Percentiles rank a stretch among this genome's conserved stretches.
Conservation (phyloP, 2,329 filamentous ascomycete genomes). For the Helminthosporium solani region DNA sequence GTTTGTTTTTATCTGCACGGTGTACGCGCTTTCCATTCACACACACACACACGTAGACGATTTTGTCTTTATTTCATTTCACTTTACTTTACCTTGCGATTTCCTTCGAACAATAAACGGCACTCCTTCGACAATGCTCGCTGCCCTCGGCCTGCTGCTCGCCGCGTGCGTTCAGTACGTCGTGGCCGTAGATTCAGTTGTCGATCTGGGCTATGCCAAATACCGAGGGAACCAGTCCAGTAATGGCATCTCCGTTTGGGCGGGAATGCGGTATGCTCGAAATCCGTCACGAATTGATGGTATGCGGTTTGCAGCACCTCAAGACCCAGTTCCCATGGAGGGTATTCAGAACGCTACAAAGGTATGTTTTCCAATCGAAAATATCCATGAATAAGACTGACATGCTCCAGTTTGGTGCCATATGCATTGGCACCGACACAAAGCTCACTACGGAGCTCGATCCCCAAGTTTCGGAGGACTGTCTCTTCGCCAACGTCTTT, state of each 20-base stretch:
- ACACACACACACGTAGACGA: too few species aligned
- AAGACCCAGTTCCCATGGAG: slow-evolving; percentile 56
- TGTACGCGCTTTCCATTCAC: too few species aligned
- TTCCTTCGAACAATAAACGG: background rate
- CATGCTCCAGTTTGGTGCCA: slow-evolving; percentile 29
- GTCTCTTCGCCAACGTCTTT: slow-evolving; percentile 43
- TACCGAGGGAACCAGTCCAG: slow-evolving; percentile 59
- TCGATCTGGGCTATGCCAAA: slow-evolving; percentile 66
- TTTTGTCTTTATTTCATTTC: too few species aligned
- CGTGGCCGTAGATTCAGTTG: slow-evolving; percentile 44
- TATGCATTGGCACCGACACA: slow-evolving; percentile 33
- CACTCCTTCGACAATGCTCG: slow-evolving; percentile 15
- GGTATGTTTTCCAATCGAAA: slow-evolving; percentile 12
- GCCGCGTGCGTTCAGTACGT: slow-evolving; percentile 25
- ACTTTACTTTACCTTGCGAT: too few species aligned
- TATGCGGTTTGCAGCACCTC: slow-evolving; percentile 63
- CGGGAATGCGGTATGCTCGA: slow-evolving; percentile 70
- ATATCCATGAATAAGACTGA: slow-evolving; percentile 7
- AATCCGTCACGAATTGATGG: slow-evolving; percentile 33
- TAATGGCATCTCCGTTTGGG: slow-evolving; percentile 68
- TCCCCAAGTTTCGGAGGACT: slow-evolving; percentile 39
- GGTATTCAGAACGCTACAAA: slow-evolving; percentile 53
- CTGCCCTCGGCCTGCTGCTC: slow-evolving; percentile 9
- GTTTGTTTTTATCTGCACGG: too few species aligned
- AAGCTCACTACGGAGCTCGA: slow-evolving; percentile 29